phyloP scores from a whole-genome alignment of 1,284 basidiomycete genomes.

The Lentinula novae-zelandiae region DNA sequence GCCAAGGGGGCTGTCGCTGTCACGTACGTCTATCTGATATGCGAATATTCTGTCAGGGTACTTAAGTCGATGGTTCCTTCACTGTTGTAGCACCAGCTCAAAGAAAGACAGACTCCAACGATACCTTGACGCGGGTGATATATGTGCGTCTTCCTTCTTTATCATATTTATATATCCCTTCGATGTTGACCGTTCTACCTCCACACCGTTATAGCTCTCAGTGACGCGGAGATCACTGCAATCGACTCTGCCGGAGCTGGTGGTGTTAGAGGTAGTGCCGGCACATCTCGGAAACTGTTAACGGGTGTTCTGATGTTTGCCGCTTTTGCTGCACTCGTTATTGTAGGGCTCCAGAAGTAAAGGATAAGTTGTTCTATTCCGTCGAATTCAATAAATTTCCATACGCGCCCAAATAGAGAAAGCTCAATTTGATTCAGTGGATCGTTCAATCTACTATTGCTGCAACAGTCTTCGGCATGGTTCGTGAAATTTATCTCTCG shows the following conservation, averaged over 20 bases:
- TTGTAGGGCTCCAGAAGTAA: background rate
- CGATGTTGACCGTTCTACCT: background rate
- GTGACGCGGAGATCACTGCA: constrained; percentile 18
- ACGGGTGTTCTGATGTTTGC: background rate
- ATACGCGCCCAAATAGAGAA: background rate
- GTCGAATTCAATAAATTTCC: background rate
- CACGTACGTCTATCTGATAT: constrained; percentile 36
- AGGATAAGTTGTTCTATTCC: no score
- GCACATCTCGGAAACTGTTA: background rate
- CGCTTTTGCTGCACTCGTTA: background rate
- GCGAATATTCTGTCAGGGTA: background rate
- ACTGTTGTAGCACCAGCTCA: constrained; percentile 15
- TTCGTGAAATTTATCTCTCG: no score
- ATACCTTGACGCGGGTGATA: constrained; percentile 17
- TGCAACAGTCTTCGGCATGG: no score
- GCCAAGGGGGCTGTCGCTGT: constrained; percentile 63
- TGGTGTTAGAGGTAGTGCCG: background rate
- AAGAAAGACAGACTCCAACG: constrained; percentile 18
- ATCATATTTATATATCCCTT: background rate
- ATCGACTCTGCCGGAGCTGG: constrained; percentile 22
- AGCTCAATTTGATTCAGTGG: background rate
- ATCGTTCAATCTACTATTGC: no score
- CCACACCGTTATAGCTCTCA: constrained; percentile 14
- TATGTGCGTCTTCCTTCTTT: constrained; percentile 10
- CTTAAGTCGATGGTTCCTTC: background rate